Percentiles rank a stretch among this genome's conserved stretches.
Evolutionary conservation across 805 yeast genomes (phyloP).

Genomic region (Lachancea lanzarotensis): DNA sequence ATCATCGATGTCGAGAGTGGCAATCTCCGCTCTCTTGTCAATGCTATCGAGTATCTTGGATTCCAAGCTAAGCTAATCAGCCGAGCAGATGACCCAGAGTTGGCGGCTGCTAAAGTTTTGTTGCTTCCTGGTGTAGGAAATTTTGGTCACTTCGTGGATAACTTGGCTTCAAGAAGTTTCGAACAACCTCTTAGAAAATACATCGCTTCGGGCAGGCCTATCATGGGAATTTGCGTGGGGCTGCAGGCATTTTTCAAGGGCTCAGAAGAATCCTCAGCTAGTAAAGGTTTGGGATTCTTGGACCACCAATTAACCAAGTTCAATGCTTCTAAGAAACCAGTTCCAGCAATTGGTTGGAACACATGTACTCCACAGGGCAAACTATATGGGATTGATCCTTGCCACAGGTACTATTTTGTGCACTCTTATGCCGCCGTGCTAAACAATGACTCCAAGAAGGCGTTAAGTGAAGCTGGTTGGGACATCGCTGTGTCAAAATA

Average conservation of each 20-base stretch:
- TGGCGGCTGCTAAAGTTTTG: slow-evolving; percentile 44
- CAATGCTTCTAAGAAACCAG: slow-evolving; percentile 55
- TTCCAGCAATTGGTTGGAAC: slow-evolving; percentile 98
- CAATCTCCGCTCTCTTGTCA: slow-evolving; percentile 78
- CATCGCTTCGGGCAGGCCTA: slow-evolving; percentile 68
- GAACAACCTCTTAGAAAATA: slow-evolving; percentile 59
- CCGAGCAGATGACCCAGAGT: slow-evolving; percentile 48
- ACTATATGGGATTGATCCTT: slow-evolving; percentile 55
- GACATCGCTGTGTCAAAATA: slow-evolving; percentile 64
- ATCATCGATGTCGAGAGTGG: slow-evolving; percentile 94
- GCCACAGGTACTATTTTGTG: slow-evolving; percentile 81
- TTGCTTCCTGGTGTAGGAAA: slow-evolving; percentile 97
- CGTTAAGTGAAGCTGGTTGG: slow-evolving; percentile 49
- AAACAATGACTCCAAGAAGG: slow-evolving; percentile 31
- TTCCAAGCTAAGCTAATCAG: slow-evolving; percentile 58
- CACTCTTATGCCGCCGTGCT: slow-evolving; percentile 85
- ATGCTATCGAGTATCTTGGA: slow-evolving; percentile 78
- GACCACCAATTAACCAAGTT: slow-evolving; percentile 54
- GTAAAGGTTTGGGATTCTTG: slow-evolving; percentile 55
- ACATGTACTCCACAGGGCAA: slow-evolving; percentile 30
- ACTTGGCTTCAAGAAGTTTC: slow-evolving; percentile 55
- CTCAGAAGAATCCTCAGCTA: slow-evolving; percentile 66
- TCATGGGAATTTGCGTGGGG: slow-evolving; percentile 98
- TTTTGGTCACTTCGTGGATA: slow-evolving; percentile 85
- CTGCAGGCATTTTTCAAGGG: slow-evolving; percentile 74